phyloP scores from a whole-genome alignment of 1,284 basidiomycete species.

The Rhodotorula sp. region DNA sequence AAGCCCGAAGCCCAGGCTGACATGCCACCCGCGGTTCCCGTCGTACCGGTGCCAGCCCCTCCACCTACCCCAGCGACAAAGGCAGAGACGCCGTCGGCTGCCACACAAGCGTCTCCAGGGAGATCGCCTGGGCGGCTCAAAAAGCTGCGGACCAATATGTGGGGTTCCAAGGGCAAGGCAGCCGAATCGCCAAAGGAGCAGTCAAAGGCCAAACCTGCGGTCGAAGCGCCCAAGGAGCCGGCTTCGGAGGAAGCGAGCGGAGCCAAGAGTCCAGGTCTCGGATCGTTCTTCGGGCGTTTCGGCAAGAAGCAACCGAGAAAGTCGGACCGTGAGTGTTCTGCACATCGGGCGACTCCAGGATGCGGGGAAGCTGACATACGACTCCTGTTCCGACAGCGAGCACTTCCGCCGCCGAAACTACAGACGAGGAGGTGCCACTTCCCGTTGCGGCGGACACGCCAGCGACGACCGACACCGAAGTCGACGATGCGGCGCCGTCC shows the following conservation, averaged over 20 bases:
- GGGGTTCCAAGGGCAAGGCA: constrained; percentile 13
- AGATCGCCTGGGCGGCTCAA: constrained; percentile 16
- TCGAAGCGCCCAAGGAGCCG: neutral
- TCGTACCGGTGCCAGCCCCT: neutral
- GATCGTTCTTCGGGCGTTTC: constrained; percentile 27
- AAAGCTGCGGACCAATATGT: constrained; percentile 15
- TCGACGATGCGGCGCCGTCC: neutral
- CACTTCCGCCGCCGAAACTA: neutral
- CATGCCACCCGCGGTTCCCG: neutral
- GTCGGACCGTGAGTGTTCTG: neutral
- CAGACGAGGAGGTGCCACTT: neutral
- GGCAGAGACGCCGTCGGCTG: constrained; percentile 2
- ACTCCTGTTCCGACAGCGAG: neutral
- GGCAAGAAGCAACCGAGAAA: constrained; percentile 7
- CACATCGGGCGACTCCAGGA: neutral
- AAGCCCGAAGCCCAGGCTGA: neutral
- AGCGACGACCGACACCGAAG: neutral
- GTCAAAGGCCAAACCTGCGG: constrained; percentile 9
- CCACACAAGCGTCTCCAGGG: neutral
- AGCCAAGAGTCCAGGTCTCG: constrained; percentile 23
- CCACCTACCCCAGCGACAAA: neutral
- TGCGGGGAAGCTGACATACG: no score
- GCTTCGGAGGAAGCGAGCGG: constrained; percentile 2
- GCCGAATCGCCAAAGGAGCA: constrained; percentile 1
- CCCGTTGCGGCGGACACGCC: neutral